Evolutionary conservation across 805 yeast genomes (phyloP).

Genomic region (Lachancea sp.): DNA sequence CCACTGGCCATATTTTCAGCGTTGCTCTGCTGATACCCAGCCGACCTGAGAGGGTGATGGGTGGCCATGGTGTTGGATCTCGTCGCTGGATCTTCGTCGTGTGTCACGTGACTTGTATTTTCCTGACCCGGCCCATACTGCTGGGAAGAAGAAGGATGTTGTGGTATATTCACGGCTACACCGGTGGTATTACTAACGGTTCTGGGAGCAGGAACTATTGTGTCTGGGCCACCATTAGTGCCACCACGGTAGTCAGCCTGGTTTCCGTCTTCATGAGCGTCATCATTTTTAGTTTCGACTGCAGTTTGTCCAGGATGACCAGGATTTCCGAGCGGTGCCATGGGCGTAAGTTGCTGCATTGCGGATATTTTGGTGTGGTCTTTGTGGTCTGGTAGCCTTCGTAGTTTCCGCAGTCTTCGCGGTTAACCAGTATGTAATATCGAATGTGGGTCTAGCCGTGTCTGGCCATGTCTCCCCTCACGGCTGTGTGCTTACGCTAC

Average conservation of each 20-base stretch:
- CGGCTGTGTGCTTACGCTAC: constrained; percentile 1
- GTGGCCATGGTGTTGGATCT: neutral
- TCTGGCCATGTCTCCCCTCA: neutral
- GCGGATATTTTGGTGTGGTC: too few relatives aligned
- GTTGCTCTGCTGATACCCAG: neutral
- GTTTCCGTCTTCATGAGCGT: too few relatives aligned
- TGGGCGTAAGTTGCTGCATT: too few relatives aligned
- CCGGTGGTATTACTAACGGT: neutral
- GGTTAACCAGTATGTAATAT: too few relatives aligned
- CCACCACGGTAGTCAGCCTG: too few relatives aligned
- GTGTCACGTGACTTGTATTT: neutral
- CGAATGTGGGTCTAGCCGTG: too few relatives aligned
- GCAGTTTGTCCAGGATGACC: too few relatives aligned
- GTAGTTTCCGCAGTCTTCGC: too few relatives aligned
- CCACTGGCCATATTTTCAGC: neutral
- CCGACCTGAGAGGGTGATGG: neutral
- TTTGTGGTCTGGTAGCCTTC: too few relatives aligned
- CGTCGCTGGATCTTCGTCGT: neutral
- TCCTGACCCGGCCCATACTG: neutral
- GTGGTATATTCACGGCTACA: neutral
- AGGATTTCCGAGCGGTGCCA: too few relatives aligned
- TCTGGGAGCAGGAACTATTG: neutral
- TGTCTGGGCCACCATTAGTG: neutral
- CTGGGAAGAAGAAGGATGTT: neutral
- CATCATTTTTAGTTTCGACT: too few relatives aligned